Evolutionary conservation across 805 yeast species (phyloP).

Genomic region (Candida ulmi): DNA sequence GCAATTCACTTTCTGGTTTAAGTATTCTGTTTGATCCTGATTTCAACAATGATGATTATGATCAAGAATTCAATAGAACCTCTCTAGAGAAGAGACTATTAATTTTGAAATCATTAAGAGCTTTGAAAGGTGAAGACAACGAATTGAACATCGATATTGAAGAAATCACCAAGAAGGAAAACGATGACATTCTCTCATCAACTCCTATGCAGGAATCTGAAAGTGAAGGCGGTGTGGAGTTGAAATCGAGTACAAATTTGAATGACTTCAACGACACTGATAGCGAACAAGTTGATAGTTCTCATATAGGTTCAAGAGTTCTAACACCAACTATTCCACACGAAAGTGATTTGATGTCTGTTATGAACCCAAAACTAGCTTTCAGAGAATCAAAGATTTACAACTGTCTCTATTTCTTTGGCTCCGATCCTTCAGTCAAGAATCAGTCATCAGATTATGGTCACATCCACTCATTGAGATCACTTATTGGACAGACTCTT

Average conservation of each 20-base stretch:
- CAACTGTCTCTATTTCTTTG: conserved; percentile 61
- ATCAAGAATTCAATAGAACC: conserved; percentile 6
- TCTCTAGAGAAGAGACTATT: conserved; percentile 23
- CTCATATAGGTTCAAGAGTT: conserved; percentile 14
- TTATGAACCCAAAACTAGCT: conserved; percentile 49
- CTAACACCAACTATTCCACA: conserved; percentile 26
- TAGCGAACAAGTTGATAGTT: conserved; percentile 19
- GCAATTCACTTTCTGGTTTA: conserved; percentile 62
- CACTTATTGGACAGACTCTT: conserved; percentile 54
- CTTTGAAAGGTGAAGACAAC: conserved; percentile 26
- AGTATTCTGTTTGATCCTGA: conserved; percentile 72
- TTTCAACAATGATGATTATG: conserved; percentile 29
- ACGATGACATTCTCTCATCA: conserved; percentile 17
- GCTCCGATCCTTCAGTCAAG: conserved; percentile 43
- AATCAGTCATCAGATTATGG: conserved; percentile 36
- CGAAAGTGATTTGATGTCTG: conserved; percentile 31
- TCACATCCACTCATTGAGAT: conserved; percentile 55
- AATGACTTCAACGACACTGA: background rate
- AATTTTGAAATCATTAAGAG: conserved; percentile 31
- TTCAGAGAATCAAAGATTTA: conserved; percentile 58
- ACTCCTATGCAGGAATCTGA: conserved; percentile 8
- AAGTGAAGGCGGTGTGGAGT: conserved; percentile 22
- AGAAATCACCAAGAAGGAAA: conserved; percentile 24
- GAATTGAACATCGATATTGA: conserved; percentile 34
- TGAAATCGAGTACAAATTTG: conserved; percentile 24